Base-by-base conservation (phyloP, 2,329 filamentous ascomycete genomes). In the Calonectria leucothoes region DNA sequence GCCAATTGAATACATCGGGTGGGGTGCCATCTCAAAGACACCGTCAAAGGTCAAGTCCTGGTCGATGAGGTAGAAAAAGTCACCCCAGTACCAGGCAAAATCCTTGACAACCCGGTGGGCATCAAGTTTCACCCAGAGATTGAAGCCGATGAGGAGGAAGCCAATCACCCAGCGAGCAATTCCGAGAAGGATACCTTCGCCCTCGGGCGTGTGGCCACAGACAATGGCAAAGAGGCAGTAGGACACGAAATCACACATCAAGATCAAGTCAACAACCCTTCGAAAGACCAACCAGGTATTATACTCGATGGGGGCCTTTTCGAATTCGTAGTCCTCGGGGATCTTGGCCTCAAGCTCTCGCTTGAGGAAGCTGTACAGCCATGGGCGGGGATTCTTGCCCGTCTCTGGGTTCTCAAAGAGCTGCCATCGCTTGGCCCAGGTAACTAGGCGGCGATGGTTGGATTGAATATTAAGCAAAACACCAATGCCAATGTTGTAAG, bases 31-130 rank as follows among this genome's bases (percentile, higher is more conserved):
- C 86, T 99, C 97, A 83, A 98, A 99, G 75, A 99, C 97, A 70
- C 97, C 97, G 82, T 99, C 97, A 84, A 99, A 99, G 64, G 96
- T 98, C 83, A 99, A 89, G 82, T 98, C 95, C 86, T 98, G 96
- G 85, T 99, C 97, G 84, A 99, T 95, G 82, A 99, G 93, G 86
- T 95, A 99, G 89, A 98, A 99, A 86, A 98, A 98, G 85, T 99
- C 97, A 74, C 97, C 97, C 97, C 97, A 99, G 86, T 98, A 99
- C 97, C 97, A 99, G 33, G 97, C 97, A 86, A 96, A 99, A 85
- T 99, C 97, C 85, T 98, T 98, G 82, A 99, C 97, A 64, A 99
- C 97, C 74, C 97, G 91, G 85, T 99, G 97, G 25, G 97, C 97
- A 85, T 99, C 97, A 75, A 99, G 89, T 86, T 99, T 99, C 76